Conservation (phyloP, 805 yeast genomes). For the Nakazawaea laoshanensis region DNA sequence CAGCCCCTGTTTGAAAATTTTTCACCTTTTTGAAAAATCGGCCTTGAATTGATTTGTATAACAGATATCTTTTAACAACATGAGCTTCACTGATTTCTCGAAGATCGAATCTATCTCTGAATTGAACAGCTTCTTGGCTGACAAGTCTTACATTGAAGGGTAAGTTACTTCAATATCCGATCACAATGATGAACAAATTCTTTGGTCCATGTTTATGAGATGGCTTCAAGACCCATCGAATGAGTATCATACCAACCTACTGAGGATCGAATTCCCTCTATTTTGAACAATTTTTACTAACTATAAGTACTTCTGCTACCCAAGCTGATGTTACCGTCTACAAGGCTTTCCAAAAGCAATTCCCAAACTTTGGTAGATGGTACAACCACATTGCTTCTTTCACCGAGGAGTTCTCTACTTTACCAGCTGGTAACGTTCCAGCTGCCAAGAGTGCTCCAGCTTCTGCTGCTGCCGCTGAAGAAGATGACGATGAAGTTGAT, state of each 20-base stretch:
- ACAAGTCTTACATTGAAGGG: constrained; percentile 95
- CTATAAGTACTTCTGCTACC: constrained; percentile 69
- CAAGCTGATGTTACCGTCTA: constrained; percentile 93
- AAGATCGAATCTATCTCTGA: constrained; percentile 64
- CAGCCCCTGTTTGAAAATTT: constrained; percentile 1
- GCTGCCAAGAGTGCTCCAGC: constrained; percentile 44
- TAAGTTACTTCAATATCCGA: constrained; percentile 37
- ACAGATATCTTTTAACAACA: constrained; percentile 19
- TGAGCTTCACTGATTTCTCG: constrained; percentile 79
- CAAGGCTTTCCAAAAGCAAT: constrained; percentile 88
- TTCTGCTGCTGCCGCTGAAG: constrained; percentile 55
- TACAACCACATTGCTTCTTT: constrained; percentile 95
- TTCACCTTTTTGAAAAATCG: background rate
- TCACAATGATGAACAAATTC: constrained; percentile 53
- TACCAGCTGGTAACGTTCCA: constrained; percentile 74
- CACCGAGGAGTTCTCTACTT: constrained; percentile 72
- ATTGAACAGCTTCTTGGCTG: constrained; percentile 81
- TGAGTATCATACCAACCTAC: constrained; percentile 61
- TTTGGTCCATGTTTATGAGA: constrained; percentile 98
- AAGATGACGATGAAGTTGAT: constrained; percentile 88
- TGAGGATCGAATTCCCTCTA: background rate
- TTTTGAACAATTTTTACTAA: constrained; percentile 4
- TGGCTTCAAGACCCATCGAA: constrained; percentile 91
- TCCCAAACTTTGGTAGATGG: constrained; percentile 97
- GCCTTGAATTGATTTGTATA: constrained; percentile 1